phyloP scores from a whole-genome alignment of 192 early-diverging fungal species.

The Mortierella claussenii region DNA sequence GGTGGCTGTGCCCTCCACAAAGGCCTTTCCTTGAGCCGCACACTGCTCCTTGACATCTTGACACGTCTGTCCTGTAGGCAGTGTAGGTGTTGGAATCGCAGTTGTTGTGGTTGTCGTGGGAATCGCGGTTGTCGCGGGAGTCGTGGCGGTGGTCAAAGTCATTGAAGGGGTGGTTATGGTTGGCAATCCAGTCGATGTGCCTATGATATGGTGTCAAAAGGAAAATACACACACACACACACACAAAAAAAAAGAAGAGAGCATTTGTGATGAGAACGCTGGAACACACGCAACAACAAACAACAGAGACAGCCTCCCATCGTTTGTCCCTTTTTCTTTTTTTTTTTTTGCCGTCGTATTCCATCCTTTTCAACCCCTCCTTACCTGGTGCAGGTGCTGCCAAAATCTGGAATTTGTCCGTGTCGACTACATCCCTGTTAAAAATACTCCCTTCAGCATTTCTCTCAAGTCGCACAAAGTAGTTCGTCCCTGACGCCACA shows the following conservation, averaged over 20 bases:
- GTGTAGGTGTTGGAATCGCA: conserved; percentile 3
- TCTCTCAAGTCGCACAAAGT: conserved; percentile 14
- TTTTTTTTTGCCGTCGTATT: too few relatives aligned
- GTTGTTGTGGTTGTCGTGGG: neutral
- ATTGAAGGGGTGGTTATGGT: neutral
- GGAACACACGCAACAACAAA: too few relatives aligned
- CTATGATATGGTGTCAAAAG: neutral
- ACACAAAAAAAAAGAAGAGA: neutral
- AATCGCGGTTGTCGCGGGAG: neutral
- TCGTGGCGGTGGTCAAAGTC: neutral
- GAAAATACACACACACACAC: neutral
- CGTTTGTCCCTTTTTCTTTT: neutral
- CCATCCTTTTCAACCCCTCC: too few relatives aligned
- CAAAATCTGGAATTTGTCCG: conserved; percentile 12
- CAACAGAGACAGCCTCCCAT: too few relatives aligned
- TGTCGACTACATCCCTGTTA: conserved; percentile 1
- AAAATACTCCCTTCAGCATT: conserved; percentile 24
- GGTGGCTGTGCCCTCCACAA: conserved; percentile 5
- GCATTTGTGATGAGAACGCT: too few relatives aligned
- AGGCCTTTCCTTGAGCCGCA: conserved; percentile 33
- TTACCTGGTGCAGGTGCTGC: conserved; percentile 5
- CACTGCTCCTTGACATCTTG: conserved; percentile 37
- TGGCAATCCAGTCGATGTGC: neutral
- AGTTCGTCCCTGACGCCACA: conserved; percentile 15
- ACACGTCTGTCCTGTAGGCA: conserved; percentile 21